These are phyloP conservation scores for Cucumis cinereus DNA, from an alignment of 306 rosid species.

Conservation along the genomic window DNA sequence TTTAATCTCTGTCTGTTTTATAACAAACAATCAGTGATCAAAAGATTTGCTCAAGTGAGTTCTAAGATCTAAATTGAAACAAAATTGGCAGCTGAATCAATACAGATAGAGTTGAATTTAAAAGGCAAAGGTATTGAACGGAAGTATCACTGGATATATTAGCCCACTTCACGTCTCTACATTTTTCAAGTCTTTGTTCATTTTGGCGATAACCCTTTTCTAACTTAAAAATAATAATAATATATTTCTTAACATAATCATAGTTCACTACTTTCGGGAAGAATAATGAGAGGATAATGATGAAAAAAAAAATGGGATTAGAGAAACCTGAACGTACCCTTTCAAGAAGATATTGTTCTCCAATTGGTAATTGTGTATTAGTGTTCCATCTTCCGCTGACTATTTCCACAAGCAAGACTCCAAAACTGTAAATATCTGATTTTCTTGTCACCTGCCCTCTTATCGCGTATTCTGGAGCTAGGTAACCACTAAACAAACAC, in stretches of 20 bases:
- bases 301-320: neutral
- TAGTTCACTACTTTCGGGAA: neutral
- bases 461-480: constrained; percentile 96
- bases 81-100: neutral
- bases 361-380: constrained; percentile 47
- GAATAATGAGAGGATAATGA: neutral
- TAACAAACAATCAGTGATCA: neutral
- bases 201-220: neutral
- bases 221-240: neutral
- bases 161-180: neutral
- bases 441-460: constrained; percentile 70
- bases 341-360: constrained; percentile 74
- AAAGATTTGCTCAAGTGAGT: neutral
- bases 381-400: constrained; percentile 82
- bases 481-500: constrained; percentile 58
- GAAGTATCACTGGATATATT: neutral
- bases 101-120: neutral
- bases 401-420: constrained; percentile 80
- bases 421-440: constrained; percentile 85
- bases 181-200: neutral
- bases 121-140: neutral
- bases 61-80: neutral
- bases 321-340: constrained; percentile 39
- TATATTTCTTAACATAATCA: neutral
- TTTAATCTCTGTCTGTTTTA: neutral